These are phyloP conservation scores for Blumeria graminis DNA, from an alignment of 2,329 filamentous ascomycete genomes.

Conservation along the genomic window DNA sequence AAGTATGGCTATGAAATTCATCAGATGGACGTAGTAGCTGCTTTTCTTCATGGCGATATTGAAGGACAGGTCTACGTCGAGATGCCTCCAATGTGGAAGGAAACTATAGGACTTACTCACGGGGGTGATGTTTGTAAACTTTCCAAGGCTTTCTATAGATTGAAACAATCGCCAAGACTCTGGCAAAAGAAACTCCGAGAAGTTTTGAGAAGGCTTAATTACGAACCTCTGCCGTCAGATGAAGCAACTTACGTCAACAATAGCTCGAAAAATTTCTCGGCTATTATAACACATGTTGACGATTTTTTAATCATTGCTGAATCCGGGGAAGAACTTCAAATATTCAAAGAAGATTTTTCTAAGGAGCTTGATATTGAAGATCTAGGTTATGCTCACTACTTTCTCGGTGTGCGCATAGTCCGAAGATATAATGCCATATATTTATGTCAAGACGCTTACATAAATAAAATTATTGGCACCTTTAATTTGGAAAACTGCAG, in stretches of 20 bases:
- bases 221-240: background rate
- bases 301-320: background rate
- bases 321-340: background rate
- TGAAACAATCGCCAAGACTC: conserved; percentile 1
- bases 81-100: background rate
- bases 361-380: background rate
- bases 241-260: background rate
- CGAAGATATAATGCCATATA: background rate
- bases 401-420: background rate
- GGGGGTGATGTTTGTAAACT: background rate
- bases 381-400: background rate
- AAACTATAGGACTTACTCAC: background rate
- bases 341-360: background rate
- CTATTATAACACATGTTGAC: conserved; percentile 1
- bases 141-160: conserved; percentile 2
- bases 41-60: background rate
- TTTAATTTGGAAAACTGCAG: background rate
- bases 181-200: conserved; percentile 1
- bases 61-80: background rate
- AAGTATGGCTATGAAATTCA: background rate
- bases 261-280: background rate
- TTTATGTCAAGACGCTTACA: conserved; percentile 1
- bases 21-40: background rate
- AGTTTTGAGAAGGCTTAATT: background rate
- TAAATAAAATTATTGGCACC: background rate